Evolutionary conservation across 345 rosid genomes (phyloP), one percentile per base, ranked within the genome.

Genomic region (Eucalyptus urophylla): DNA sequence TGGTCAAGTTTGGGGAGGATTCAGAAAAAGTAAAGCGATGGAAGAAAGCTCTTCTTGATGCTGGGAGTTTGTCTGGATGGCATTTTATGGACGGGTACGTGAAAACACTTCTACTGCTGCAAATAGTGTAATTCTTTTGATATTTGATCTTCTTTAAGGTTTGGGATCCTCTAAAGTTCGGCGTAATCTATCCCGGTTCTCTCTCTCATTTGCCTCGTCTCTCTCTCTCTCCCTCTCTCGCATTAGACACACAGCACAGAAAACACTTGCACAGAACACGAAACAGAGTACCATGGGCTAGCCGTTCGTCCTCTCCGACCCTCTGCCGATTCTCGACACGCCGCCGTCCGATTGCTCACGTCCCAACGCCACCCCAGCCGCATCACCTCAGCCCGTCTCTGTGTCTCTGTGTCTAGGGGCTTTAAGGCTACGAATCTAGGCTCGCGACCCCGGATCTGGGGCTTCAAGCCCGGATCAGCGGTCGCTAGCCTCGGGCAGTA

Each of bases 61-160:
- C 6, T 4, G 2, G 60, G 1, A 0, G 5, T 0, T 21, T 54
- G 27, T 21, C 27, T 6, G 27, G 60, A 2, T 21, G 11, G 60
- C 24, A 4, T 8, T 54, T 54, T 19, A 54, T 8, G 0, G 60
- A 54, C 0, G 11, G 60, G 60, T 54, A 21, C 24, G 60, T 54
- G 11, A 54, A 8, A 54, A 54, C 60, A 54, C 60, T 17, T 17
- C 8, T 51, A 21, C 11, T 21, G 3, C 60, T 54, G 21, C 54
- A 51, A 6, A 0, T 17, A 3, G 22, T 17, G 54, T 7, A 51
- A 51, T 17, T 51, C 22, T 17, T 50, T 51, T 51, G 4, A 51
- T 51, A 51, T 17, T 51, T 17, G 22, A 51, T 51, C 22, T 51
- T 17, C 54, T 51, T 17, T 51, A 51, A 51, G 54, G 54, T 51